phyloP scores from a whole-genome alignment of 1,284 basidiomycete species.

The Ganoderma lingzhi region DNA sequence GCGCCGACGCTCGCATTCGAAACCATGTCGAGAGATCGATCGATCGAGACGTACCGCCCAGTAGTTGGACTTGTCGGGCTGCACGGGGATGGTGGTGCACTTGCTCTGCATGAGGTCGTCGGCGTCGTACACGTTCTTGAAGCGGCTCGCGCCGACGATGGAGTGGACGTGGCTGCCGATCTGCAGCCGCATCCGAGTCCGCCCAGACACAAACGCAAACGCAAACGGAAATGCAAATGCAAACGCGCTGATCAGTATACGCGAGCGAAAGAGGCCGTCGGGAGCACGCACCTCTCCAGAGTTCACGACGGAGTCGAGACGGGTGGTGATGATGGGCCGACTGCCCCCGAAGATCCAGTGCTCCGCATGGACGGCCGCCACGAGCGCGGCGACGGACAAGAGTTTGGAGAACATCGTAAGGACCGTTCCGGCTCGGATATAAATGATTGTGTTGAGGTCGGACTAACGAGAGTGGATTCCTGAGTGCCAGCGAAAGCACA shows the following conservation, averaged over 20 bases:
- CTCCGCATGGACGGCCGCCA: slow-evolving; percentile 35
- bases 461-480: slow-evolving; percentile 27
- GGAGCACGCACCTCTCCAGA: slow-evolving; percentile 30
- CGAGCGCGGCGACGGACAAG: slow-evolving; percentile 33
- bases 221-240: not conserved
- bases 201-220: not conserved
- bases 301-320: slow-evolving; percentile 43
- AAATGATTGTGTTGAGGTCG: slow-evolving; percentile 31
- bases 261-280: not conserved
- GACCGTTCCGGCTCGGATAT: slow-evolving; percentile 21
- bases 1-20: slow-evolving; percentile 8
- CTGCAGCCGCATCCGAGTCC: slow-evolving; percentile 9
- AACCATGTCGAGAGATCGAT: not conserved
- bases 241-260: not conserved
- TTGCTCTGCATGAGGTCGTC: slow-evolving; percentile 32
- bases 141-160: slow-evolving; percentile 39
- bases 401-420: slow-evolving; percentile 30
- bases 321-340: slow-evolving; percentile 36
- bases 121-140: slow-evolving; percentile 33
- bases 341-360: slow-evolving; percentile 42
- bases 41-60: slow-evolving; percentile 36
- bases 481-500: slow-evolving; percentile 13
- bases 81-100: slow-evolving; percentile 39
- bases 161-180: slow-evolving; percentile 40
- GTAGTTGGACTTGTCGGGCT: slow-evolving; percentile 41